Evolutionary conservation across 1,284 basidiomycete species (phyloP).

Genomic region (Rhodotorula sp.): DNA sequence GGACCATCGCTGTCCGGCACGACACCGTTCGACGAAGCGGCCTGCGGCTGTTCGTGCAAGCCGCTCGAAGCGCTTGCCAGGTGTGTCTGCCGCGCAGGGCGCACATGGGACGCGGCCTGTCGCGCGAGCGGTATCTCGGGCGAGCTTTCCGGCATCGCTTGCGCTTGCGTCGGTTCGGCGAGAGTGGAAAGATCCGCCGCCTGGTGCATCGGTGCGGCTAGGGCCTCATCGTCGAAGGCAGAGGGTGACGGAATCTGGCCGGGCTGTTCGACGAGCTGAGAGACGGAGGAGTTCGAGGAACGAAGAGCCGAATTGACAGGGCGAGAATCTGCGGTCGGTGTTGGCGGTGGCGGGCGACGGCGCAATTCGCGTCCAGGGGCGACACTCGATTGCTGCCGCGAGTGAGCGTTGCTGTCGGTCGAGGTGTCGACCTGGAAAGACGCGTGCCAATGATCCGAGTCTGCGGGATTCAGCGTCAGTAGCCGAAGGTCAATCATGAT

Average conservation of each 20-base stretch:
- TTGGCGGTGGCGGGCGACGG: background rate
- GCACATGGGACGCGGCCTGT: too few relatives aligned
- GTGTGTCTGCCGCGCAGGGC: too few relatives aligned
- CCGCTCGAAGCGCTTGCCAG: too few relatives aligned
- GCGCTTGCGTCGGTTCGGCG: background rate
- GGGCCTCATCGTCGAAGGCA: background rate
- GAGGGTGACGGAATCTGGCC: background rate
- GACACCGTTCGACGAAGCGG: background rate
- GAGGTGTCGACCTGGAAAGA: slow-evolving; percentile 10
- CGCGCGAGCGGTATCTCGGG: slow-evolving; percentile 12
- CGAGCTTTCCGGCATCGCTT: slow-evolving; percentile 6
- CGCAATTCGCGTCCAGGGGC: slow-evolving; percentile 1
- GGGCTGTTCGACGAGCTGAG: too few relatives aligned
- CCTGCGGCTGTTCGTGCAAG: too few relatives aligned
- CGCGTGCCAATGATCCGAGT: slow-evolving; percentile 2
- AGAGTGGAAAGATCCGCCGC: background rate
- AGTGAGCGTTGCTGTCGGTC: background rate
- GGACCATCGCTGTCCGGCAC: slow-evolving; percentile 22
- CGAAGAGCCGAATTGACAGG: too few relatives aligned
- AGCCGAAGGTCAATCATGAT: too few relatives aligned
- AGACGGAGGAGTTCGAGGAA: background rate
- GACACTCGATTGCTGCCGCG: background rate
- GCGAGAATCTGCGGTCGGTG: background rate
- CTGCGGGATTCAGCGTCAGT: background rate
- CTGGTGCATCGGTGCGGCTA: background rate